phyloP scores from a whole-genome alignment of 2,329 filamentous ascomycete genomes.

The Colletotrichum graminicola region DNA sequence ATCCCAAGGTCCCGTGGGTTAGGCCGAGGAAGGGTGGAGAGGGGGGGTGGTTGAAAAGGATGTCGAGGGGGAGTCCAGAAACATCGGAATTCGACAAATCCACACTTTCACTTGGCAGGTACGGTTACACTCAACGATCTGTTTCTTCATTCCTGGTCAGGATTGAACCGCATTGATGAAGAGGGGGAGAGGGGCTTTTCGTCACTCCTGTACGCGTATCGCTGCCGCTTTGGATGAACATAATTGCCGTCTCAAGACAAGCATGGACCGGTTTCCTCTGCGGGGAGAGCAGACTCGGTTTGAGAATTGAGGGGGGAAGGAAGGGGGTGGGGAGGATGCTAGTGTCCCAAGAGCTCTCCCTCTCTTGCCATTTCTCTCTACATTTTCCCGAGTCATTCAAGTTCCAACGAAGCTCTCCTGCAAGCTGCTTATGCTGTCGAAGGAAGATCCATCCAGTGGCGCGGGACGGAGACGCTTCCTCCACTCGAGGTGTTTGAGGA shows the following conservation, averaged over 20 bases:
- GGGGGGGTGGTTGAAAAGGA: not conserved
- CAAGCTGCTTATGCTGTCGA: constrained; percentile 29
- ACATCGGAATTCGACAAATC: not conserved
- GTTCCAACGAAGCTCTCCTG: not conserved
- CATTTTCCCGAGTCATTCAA: constrained; percentile 19
- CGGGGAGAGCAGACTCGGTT: not conserved
- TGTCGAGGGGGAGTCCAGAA: constrained; percentile 11
- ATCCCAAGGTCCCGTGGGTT: constrained; percentile 14
- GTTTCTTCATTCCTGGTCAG: not conserved
- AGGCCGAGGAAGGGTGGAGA: constrained; percentile 1
- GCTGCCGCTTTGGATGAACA: constrained; percentile 39
- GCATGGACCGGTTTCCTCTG: constrained; percentile 13
- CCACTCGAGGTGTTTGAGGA: constrained; percentile 29
- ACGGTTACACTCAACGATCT: constrained; percentile 21
- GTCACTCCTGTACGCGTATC: constrained; percentile 14
- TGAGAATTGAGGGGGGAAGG: not conserved
- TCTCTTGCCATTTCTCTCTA: not conserved
- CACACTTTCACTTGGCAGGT: constrained; percentile 20
- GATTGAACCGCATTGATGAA: constrained; percentile 22
- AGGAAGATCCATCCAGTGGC: constrained; percentile 24
- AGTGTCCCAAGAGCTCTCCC: not conserved
- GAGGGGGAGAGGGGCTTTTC: not conserved
- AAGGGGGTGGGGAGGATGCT: no score
- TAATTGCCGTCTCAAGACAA: constrained; percentile 31
- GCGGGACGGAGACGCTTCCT: constrained; percentile 13